These are phyloP conservation scores for Cytospora piceae DNA, from an alignment of 2,329 filamentous ascomycete genomes.

Conservation along the genomic window DNA sequence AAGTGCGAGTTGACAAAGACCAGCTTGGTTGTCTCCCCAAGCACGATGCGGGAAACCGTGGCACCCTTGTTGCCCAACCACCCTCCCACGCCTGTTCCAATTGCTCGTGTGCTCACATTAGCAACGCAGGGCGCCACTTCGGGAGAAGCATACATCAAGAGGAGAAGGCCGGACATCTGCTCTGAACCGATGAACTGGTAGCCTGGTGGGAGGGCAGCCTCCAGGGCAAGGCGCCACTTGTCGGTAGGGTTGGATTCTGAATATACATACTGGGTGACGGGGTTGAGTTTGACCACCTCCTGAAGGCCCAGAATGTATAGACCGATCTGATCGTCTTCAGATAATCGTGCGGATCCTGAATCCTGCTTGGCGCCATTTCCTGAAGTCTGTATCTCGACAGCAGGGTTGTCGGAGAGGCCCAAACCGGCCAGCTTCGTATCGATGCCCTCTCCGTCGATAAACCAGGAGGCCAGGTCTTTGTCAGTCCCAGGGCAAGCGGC, in stretches of 20 bases:
- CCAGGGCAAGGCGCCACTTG: constrained; percentile 80
- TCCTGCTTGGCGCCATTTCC: constrained; percentile 37
- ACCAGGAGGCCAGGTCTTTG: constrained; percentile 87
- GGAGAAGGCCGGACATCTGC: constrained; percentile 82
- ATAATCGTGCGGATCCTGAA: constrained; percentile 46
- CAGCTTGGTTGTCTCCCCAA: constrained; percentile 87
- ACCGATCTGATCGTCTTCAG: constrained; percentile 72
- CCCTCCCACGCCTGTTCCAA: constrained; percentile 88
- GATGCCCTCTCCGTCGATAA: constrained; percentile 75
- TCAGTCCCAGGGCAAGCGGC: constrained; percentile 83
- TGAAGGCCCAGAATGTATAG: constrained; percentile 91
- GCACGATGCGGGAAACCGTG: constrained; percentile 76
- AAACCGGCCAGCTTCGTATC: constrained; percentile 64
- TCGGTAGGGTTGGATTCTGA: constrained; percentile 71
- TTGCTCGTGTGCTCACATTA: constrained; percentile 78
- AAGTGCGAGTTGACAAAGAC: constrained; percentile 93
- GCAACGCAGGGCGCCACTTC: constrained; percentile 74
- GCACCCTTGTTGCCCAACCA: constrained; percentile 98
- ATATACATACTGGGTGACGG: constrained; percentile 77
- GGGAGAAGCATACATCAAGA: constrained; percentile 85
- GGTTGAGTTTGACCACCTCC: constrained; percentile 86
- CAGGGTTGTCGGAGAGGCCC: constrained; percentile 46
- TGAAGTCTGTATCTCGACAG: constrained; percentile 37
- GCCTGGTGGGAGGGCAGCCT: constrained; percentile 72
- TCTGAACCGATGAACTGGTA: constrained; percentile 79